Conservation (phyloP, 139 green algal species). For the Micromonas commoda region DNA sequence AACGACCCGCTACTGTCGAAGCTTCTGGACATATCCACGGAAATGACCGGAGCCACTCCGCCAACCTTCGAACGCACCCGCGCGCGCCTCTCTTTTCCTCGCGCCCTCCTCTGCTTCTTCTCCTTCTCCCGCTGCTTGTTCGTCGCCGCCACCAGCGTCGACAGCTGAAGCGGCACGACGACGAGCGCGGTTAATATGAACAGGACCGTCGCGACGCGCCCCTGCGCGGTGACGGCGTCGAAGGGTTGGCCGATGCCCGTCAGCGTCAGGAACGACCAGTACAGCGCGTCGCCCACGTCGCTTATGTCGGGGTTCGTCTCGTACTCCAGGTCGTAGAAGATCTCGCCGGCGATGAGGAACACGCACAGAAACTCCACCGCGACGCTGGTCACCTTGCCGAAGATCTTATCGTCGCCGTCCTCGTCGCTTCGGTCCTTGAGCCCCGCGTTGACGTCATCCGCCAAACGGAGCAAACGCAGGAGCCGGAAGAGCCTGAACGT, state of each 20-base stretch:
- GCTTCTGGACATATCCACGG: too few relatives aligned
- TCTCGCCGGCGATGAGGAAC: conserved; percentile 17
- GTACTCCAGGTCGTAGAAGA: conserved; percentile 31
- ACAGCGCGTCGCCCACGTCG: conserved; percentile 28
- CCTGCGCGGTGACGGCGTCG: conserved; percentile 18
- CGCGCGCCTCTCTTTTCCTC: not conserved
- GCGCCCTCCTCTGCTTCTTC: not conserved
- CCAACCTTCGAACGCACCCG: too few relatives aligned
- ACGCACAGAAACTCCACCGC: conserved; percentile 30
- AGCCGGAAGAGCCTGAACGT: conserved; percentile 12
- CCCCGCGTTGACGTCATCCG: not conserved
- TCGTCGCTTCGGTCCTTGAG: not conserved
- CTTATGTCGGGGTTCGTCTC: conserved; percentile 14
- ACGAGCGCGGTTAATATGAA: conserved; percentile 14
- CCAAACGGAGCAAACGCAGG: conserved; percentile 14
- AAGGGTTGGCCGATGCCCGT: conserved; percentile 31
- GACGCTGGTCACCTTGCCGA: conserved; percentile 9
- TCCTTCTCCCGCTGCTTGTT: not conserved
- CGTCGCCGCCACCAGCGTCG: conserved; percentile 3
- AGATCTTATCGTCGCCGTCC: not conserved
- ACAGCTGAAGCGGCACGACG: conserved; percentile 22
- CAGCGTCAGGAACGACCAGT: conserved; percentile 30
- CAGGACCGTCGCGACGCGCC: conserved; percentile 12
- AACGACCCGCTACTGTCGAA: too few relatives aligned
- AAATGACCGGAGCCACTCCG: too few relatives aligned